Base-by-base conservation (phyloP, 1,284 basidiomycete species). In the Boletellus dicymbophilus region DNA sequence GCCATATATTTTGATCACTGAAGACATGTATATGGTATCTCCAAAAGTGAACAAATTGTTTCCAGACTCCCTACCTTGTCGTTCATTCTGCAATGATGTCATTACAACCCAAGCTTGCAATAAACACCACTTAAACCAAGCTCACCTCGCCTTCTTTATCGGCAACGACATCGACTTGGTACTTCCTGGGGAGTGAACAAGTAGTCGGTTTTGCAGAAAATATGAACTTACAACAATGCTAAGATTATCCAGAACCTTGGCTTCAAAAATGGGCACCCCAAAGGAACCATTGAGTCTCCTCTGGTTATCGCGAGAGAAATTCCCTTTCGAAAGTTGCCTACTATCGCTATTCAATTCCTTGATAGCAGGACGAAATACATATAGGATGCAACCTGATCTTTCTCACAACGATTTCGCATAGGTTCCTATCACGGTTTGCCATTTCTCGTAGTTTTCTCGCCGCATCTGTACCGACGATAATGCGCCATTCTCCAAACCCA, bases 301-400 rank as follows among this genome's bases (percentile, higher is more conserved):
- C 55, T 87, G 82, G 52, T 88, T 88, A 54, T 85, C 81, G 10
- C 75, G 72, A 1, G 84, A 85, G 60, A 88, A 86, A 53, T 82
- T 77, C 0, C 85, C 85, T 8, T 78, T 76, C 0, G 84, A 87
- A 4, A 87, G 70, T 51, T 85, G 80, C 58, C 84, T 86, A 49
- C 8, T 30, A 13, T 31, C 16, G 16, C 16, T 33, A 7, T 13
- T 43, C 44, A 55, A 53, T 18, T 31, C 27, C 11, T 20, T 9
- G 20, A 5, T 15, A 3, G 15, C 8, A 23, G 10, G 20, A 33
- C 1, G 31, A 18, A 2, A 33, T n/a, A n/a, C 50, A 7, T 18
- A n/a, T 8, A 13, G 10, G 16, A 8, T 33, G n/a, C n/a, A n/a
- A 33, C 31, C 10, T 33, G 16, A 33, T 33, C 31, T 33, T 33